A percentile compares a stretch with the other conserved stretches of the same genome.
phyloP scores from a whole-genome alignment of 192 early-diverging fungal genomes.

The Coemansia sp. region DNA sequence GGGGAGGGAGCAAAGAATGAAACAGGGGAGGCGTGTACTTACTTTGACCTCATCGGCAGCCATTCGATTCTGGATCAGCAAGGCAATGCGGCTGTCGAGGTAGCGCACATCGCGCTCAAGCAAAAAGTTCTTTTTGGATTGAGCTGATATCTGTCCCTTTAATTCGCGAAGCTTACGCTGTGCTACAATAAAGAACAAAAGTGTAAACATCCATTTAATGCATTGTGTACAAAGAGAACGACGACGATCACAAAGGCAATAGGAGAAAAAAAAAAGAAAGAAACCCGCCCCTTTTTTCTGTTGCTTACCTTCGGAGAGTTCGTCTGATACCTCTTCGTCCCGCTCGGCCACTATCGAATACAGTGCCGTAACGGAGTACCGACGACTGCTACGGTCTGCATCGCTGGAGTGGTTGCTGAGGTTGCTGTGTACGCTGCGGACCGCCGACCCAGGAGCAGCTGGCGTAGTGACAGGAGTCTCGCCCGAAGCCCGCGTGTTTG shows the following conservation, averaged over 20 bases:
- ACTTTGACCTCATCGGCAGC: slow-evolving; percentile 76
- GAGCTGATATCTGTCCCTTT: slow-evolving; percentile 85
- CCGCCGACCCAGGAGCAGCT: slow-evolving; percentile 7
- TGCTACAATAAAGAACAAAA: slow-evolving; percentile 45
- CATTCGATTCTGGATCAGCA: slow-evolving; percentile 93
- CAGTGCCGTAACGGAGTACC: slow-evolving; percentile 69
- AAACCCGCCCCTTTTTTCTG: not conserved
- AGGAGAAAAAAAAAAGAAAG: too few species aligned
- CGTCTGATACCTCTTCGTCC: slow-evolving; percentile 91
- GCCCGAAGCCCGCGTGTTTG: slow-evolving; percentile 19
- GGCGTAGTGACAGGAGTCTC: slow-evolving; percentile 22
- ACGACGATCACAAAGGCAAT: slow-evolving; percentile 11
- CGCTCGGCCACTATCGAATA: slow-evolving; percentile 87
- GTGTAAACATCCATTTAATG: slow-evolving; percentile 7
- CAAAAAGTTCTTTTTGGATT: slow-evolving; percentile 94
- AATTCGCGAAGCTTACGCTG: slow-evolving; percentile 81
- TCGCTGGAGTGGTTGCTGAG: slow-evolving; percentile 28
- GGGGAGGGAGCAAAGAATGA: not conserved
- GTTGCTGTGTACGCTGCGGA: slow-evolving; percentile 36
- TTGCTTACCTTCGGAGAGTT: slow-evolving; percentile 77
- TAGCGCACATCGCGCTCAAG: slow-evolving; percentile 91
- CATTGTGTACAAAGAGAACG: slow-evolving; percentile 10
- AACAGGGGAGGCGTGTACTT: slow-evolving; percentile 4
- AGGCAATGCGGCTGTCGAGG: slow-evolving; percentile 85
- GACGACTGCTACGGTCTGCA: slow-evolving; percentile 60